Base-by-base conservation (phyloP, 352 stramenopile genomes). In the Elongisporangium anandrum region DNA sequence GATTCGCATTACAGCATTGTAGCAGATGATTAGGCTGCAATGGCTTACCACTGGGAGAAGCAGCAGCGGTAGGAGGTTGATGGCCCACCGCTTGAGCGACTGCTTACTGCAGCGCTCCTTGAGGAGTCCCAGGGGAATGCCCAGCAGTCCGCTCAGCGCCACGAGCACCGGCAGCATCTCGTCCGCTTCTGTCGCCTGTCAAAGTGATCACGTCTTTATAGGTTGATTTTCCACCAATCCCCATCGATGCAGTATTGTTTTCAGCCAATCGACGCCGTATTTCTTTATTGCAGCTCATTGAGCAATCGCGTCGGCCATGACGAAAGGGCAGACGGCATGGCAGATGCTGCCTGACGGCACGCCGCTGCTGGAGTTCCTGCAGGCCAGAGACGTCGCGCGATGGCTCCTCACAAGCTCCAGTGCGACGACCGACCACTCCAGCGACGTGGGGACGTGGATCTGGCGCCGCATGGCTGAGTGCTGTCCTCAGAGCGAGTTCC, bases 361-460 rank as follows among this genome's bases (percentile, higher is more conserved):
- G 24, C 70, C 73, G 23, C 57, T 87, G n/a, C 69, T 90, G 12
- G 75, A 86, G 38, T 87, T 86, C 61, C 61, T 88, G 21, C 60
- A 83, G 23, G 61, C 73, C 0, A 60, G 54, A 13, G 64, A 75
- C 23, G 56, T 81, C 5, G 71, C 73, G 16, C 57, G 56, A 65
- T 72, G 45, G 68, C 65, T 6, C 61, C 72, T 5, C 66, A 74
- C 23, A 69, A 79, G 54, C 12, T 52, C 15, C 51, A 68, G 56
- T 50, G 56, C 4, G 55, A 55, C 34, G n/a, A 17, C 5, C 7
- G 61, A 76, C n/a, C 61, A 69, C 45, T 60, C 57, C 29, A 64
- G 55, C 1, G 68, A 58, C 23, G 65, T 83, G 63, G 79, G 75
- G 71, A 73, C 73, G 56, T 85, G 66, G 69, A 60, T 83, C 34